Evolutionary conservation across 2,329 filamentous ascomycete species (phyloP), one percentile per base, ranked within the genome.

Genomic region (Phyllachora maydis): DNA sequence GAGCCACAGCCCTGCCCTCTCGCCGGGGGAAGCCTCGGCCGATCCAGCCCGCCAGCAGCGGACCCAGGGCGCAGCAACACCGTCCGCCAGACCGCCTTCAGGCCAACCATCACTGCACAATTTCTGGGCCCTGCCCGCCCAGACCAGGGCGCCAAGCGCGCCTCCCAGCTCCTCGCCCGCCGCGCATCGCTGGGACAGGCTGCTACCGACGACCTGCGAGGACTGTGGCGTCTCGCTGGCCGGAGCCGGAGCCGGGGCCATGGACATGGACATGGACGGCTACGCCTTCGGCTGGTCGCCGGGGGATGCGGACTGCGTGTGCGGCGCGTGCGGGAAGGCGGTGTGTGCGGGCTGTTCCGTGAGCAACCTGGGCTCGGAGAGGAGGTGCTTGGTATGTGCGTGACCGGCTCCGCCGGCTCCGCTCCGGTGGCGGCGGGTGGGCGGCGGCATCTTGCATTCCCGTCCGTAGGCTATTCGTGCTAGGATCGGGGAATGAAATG

Each of bases 271-370:
- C 3, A 25, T 54, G 3, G 52, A 59, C 19, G 37, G 27, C 4
- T n/a, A n/a, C n/a, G n/a, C n/a, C n/a, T n/a, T n/a, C n/a, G n/a
- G n/a, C n/a, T n/a, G n/a, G n/a, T n/a, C n/a, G n/a, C n/a, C n/a
- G n/a, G 36, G 30, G 7, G 17, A 23, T 2, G 35, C 28, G 11
- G 41, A 40, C 16, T 40, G 43, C 14, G 39, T 43, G 1, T 69
- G 64, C 25, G 48, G 46, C 6, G 49, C 44, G 0, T 71, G 64
- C 27, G 49, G 54, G 4, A 67, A 61, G 37, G 45, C 52, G 8
- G 60, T 70, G 9, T 70, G 65, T 41, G 61, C 57, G 26, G 54
- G 58, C 26, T 71, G 65, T 36, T 65, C 63, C 0, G 51, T 69
- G 19, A 65, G 58, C 29, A 63, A 64, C 30, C 42, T 70, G 0